A percentile compares a stretch with the other conserved stretches of the same genome.
Conservation (phyloP, 352 stramenopile genomes). For the Phytophthora hybrid region DNA sequence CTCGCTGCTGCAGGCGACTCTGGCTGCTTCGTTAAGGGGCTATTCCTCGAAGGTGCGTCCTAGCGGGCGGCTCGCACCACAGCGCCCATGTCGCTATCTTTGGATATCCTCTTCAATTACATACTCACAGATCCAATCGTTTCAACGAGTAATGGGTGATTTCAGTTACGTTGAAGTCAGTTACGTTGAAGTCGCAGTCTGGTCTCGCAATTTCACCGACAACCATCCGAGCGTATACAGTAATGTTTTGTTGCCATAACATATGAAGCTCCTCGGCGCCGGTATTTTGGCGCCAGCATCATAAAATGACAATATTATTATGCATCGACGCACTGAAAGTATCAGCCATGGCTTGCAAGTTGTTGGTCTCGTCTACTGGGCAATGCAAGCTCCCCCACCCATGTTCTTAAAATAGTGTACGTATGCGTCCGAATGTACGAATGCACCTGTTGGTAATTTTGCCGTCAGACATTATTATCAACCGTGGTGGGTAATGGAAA, state of each 20-base stretch:
- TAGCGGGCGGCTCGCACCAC: constrained; percentile 88
- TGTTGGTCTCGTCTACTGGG: not conserved
- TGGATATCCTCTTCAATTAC: too few relatives aligned
- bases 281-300: too few relatives aligned
- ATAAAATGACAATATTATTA: not conserved
- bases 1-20: constrained; percentile 80
- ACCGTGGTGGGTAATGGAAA: not conserved
- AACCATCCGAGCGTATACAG: too few relatives aligned
- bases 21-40: constrained; percentile 93
- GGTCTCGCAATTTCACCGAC: too few relatives aligned
- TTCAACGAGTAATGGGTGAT: too few relatives aligned
- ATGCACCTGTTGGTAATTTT: constrained; percentile 1
- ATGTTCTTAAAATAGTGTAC: too few relatives aligned
- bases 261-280: too few relatives aligned
- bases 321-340: not conserved
- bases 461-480: not conserved
- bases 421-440: not conserved
- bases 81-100: constrained; percentile 79
- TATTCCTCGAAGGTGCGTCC: constrained; percentile 95
- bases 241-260: too few relatives aligned
- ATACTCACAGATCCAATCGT: too few relatives aligned
- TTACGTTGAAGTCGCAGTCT: too few relatives aligned
- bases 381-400: not conserved
- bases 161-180: too few relatives aligned
- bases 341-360: not conserved